Evolutionary conservation across 768 basidiomycete genomes (phyloP), one percentile per base, ranked within the genome.

Genomic region (Podaxis carcinomalis): DNA sequence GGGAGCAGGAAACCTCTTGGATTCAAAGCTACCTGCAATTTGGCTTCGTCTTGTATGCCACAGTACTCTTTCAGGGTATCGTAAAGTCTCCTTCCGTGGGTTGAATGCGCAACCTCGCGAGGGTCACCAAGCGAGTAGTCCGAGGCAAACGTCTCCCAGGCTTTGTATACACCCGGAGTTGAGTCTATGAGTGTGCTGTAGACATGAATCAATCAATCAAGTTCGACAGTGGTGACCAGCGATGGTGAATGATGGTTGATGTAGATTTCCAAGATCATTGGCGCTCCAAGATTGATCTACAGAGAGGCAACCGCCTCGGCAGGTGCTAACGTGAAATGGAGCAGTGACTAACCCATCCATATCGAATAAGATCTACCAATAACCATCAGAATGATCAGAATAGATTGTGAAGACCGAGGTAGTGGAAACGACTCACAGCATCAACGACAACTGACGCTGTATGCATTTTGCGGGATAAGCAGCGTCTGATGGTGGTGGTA

Each of bases 61-160:
- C 91, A 93, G 67, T 81, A 82, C 66, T 88, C 86, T 64, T 80
- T 83, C 51, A 94, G 71, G 23, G 90, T 91, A 69, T 95, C 93
- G 51, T 82, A 77, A 11, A 92, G 76, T 59, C 93, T 79, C 53
- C 91, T 81, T 19, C 93, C 93, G 70, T 94, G 93, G 0, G 88
- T 85, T 6, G 81, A 76, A 65, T 86, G 82, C 3, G 82, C 80
- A 16, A 87, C 73, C 11, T 68, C 67, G 14, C 72, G 63, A 40
- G 77, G 74, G 64, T 81, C 80, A 1, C 81, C 80, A 32, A 87
- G 76, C 66, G 74, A 70, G 63, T 92, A 92, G 60, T 89, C 80
- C 44, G 73, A 76, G 42, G 81, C 78, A 69, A 92, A 94, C 49
- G 75, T 83, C 53, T 82, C 76, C 93, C 93, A 95, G 6, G 90